Evolutionary conservation across 2,329 filamentous ascomycete genomes (phyloP).

Genomic region (Diaporthe batatas): DNA sequence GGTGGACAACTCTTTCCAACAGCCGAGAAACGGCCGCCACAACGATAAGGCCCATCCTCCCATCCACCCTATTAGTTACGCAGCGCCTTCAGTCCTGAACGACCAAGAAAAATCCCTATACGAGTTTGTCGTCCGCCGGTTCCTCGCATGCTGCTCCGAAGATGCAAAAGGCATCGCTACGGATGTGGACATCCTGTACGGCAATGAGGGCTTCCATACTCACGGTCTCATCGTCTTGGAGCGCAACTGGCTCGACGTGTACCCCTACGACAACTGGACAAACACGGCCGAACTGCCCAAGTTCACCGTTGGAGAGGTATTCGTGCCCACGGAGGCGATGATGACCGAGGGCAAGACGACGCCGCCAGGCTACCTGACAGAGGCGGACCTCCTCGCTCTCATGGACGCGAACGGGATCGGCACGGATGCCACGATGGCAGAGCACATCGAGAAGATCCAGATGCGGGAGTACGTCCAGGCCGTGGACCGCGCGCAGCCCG

Average conservation of each 20-base stretch:
- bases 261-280: slow-evolving; percentile 96
- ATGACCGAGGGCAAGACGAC: slow-evolving; percentile 93
- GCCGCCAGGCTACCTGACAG: slow-evolving; percentile 88
- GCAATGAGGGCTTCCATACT: slow-evolving; percentile 84
- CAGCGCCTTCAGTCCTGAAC: slow-evolving; percentile 72
- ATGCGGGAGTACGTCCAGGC: slow-evolving; percentile 87
- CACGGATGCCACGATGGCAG: slow-evolving; percentile 98
- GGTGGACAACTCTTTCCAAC: slow-evolving; percentile 80
- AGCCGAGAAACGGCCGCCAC: slow-evolving; percentile 85
- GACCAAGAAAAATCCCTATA: slow-evolving; percentile 83
- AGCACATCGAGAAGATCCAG: slow-evolving; percentile 97
- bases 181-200: slow-evolving; percentile 87
- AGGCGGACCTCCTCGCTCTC: slow-evolving; percentile 92
- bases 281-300: slow-evolving; percentile 85
- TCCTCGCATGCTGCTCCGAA: slow-evolving; percentile 94
- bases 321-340: slow-evolving; percentile 89
- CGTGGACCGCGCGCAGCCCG: slow-evolving; percentile 56
- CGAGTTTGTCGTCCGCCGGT: slow-evolving; percentile 91
- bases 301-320: slow-evolving; percentile 83
- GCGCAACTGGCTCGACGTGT: slow-evolving; percentile 94
- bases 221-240: slow-evolving; percentile 88
- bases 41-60: slow-evolving; percentile 98
- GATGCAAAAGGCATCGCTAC: slow-evolving; percentile 90
- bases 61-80: slow-evolving; percentile 95
- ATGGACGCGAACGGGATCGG: slow-evolving; percentile 99